Percentiles rank a stretch among this genome's conserved stretches.
These are phyloP conservation scores for Paraconiothyrium brasiliense DNA, from an alignment of 2,329 filamentous ascomycete genomes.

Conservation along the genomic window DNA sequence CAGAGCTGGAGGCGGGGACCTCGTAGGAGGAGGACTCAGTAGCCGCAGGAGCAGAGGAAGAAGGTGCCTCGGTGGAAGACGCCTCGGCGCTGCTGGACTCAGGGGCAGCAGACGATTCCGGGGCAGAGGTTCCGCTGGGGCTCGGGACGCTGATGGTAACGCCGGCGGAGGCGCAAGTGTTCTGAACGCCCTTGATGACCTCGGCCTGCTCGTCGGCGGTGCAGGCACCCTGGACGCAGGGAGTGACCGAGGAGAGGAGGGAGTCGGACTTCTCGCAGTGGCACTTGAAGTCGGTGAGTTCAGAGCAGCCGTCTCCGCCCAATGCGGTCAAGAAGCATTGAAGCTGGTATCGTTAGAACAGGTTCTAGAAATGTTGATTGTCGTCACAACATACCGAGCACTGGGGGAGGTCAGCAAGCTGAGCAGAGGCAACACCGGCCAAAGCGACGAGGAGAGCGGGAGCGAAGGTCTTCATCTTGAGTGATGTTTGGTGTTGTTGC, in stretches of 20 bases:
- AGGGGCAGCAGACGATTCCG: conserved; percentile 21
- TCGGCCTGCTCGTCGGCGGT: conserved; percentile 46
- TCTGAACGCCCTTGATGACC: conserved; percentile 40
- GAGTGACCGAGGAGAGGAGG: conserved; percentile 54
- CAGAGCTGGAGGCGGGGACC: conserved; percentile 3
- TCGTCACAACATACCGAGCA: conserved; percentile 55
- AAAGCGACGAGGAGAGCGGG: conserved; percentile 52
- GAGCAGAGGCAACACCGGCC: conserved; percentile 57
- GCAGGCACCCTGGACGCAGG: conserved; percentile 59
- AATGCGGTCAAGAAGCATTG: conserved; percentile 57
- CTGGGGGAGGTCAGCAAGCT: conserved; percentile 55
- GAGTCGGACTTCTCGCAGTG: conserved; percentile 58
- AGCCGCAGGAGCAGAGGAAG: conserved; percentile 21
- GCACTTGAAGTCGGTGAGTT: conserved; percentile 59
- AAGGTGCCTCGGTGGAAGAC: conserved; percentile 13
- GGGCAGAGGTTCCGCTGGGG: conserved; percentile 20
- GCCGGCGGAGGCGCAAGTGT: conserved; percentile 46
- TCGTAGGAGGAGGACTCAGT: conserved; percentile 19
- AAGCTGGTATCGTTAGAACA: conserved; percentile 48
- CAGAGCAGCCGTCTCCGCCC: conserved; percentile 55
- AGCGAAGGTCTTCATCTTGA: conserved; percentile 52
- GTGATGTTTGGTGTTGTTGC: conserved; percentile 22
- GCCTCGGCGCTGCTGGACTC: conserved; percentile 16
- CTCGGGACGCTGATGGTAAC: conserved; percentile 40
- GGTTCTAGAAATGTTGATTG: not conserved